Percentiles rank a stretch among this genome's conserved stretches.
These are phyloP conservation scores for Penicillium hordei DNA, from an alignment of 2,329 filamentous ascomycete species.

Conservation along the genomic window DNA sequence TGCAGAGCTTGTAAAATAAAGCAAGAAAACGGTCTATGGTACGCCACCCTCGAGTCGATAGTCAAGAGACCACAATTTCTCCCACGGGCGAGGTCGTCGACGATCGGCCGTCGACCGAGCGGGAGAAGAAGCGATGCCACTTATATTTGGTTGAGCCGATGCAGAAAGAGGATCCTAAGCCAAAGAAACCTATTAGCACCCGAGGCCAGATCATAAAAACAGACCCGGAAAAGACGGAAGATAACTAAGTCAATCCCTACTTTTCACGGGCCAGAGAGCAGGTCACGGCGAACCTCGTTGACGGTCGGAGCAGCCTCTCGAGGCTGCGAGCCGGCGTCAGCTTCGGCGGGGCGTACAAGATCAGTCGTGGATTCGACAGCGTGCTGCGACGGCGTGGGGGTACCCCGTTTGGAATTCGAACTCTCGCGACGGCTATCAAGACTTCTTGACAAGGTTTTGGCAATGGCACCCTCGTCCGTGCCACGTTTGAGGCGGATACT, in stretches of 20 bases:
- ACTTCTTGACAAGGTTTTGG: constrained; percentile 79
- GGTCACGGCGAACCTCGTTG: constrained; percentile 52
- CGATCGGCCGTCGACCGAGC: constrained; percentile 29
- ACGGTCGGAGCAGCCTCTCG: constrained; percentile 44
- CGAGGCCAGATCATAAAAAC: not conserved
- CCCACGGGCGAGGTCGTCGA: constrained; percentile 39
- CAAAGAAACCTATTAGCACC: not conserved
- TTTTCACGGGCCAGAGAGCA: constrained; percentile 46
- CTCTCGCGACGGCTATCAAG: constrained; percentile 89
- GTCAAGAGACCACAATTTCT: constrained; percentile 46
- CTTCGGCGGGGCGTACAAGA: constrained; percentile 37
- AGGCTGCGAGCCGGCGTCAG: constrained; percentile 34
- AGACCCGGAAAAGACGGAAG: constrained; percentile 26
- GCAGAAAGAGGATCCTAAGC: not conserved
- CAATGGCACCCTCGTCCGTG: constrained; percentile 68
- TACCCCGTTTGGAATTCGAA: constrained; percentile 75
- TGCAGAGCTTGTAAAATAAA: not conserved
- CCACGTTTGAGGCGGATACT: constrained; percentile 54
- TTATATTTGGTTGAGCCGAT: constrained; percentile 2
- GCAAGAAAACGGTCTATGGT: constrained; percentile 9
- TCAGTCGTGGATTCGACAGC: constrained; percentile 38
- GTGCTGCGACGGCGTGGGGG: constrained; percentile 31
- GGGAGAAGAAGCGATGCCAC: constrained; percentile 20
- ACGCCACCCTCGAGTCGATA: constrained; percentile 38
- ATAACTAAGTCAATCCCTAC: constrained; percentile 18